Base-by-base conservation (phyloP, 1,284 basidiomycete species). In the Trametes hirsuta region DNA sequence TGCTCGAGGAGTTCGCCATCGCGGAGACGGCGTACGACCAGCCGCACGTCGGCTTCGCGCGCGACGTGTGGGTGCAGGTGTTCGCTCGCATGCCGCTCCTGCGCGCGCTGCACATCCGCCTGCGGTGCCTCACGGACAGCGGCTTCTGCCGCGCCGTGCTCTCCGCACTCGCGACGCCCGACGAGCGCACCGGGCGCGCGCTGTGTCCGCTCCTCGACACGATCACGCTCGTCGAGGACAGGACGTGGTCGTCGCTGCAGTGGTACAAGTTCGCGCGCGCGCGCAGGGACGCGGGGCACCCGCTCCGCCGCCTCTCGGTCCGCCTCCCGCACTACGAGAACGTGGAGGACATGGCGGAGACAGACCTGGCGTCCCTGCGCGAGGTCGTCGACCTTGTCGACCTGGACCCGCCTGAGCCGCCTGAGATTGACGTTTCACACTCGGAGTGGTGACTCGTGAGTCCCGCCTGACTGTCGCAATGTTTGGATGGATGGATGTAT, bases 171-270 rank as follows among this genome's bases (percentile, higher is more conserved):
- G 51, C 65, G 14, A 62, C 65, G 15, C 50, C 63, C 15, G 67
- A 68, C 49, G 64, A 58, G 11, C 42, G 68, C 48, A 70, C 65
- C 6, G 67, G 65, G 14, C 65, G 55, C 47, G 46, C 66, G n/a
- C 45, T 66, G 24, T 73, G 72, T 53, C 70, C 72, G 10, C 34
- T 48, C 10, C 62, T 73, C 25, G 71, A 73, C 59, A 64, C 61
- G 52, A 59, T 73, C 30, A 64, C 61, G 37, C 66, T 73, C 44
- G 48, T 58, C 18, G 68, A 71, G 39, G 72, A 73, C 66, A 68
- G 67, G 66, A 71, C 71, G 49, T 73, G 72, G 72, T 73, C 72
- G 22, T 67, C 67, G 30, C 64, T 73, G 44, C 71, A 71, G 56
- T 71, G 67, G 58, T 73, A 68, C 61, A 63, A 59, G 24, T 63